Evolutionary conservation across 345 rosid species (phyloP).

Genomic region (Zanthoxylum bungeanum): DNA sequence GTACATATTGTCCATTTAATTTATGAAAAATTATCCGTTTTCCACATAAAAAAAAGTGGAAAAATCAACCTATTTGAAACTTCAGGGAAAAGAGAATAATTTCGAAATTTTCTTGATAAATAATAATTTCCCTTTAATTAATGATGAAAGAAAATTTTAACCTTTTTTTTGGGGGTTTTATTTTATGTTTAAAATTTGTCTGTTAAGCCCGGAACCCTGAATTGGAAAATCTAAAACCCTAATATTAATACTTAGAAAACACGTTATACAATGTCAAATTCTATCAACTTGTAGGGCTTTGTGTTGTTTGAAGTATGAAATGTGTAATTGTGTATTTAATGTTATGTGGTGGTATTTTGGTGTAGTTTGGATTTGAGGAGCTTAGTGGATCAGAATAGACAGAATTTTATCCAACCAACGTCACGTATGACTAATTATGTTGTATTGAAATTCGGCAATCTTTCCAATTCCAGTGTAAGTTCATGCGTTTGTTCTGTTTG

Average conservation of each 20-base stretch:
- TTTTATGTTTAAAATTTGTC: too few species aligned
- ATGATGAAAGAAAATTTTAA: too few species aligned
- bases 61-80: too few species aligned
- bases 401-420: constrained; percentile 76
- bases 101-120: too few species aligned
- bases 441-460: constrained; percentile 76
- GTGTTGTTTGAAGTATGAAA: background rate
- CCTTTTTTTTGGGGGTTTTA: too few species aligned
- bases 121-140: too few species aligned
- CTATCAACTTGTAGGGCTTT: background rate
- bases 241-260: background rate
- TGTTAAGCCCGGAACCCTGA: background rate
- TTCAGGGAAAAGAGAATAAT: too few species aligned
- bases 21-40: too few species aligned
- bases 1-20: too few species aligned
- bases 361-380: constrained; percentile 89
- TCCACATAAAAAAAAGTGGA: too few species aligned
- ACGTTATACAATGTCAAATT: background rate
- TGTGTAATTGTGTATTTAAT: background rate
- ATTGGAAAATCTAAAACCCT: background rate
- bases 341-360: background rate
- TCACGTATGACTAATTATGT: constrained; percentile 90
- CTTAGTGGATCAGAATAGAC: constrained; percentile 77
- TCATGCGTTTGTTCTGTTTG: background rate
- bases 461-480: constrained; percentile 53